phyloP scores from a whole-genome alignment of 768 basidiomycete species.

The Mrakia gelida region DNA sequence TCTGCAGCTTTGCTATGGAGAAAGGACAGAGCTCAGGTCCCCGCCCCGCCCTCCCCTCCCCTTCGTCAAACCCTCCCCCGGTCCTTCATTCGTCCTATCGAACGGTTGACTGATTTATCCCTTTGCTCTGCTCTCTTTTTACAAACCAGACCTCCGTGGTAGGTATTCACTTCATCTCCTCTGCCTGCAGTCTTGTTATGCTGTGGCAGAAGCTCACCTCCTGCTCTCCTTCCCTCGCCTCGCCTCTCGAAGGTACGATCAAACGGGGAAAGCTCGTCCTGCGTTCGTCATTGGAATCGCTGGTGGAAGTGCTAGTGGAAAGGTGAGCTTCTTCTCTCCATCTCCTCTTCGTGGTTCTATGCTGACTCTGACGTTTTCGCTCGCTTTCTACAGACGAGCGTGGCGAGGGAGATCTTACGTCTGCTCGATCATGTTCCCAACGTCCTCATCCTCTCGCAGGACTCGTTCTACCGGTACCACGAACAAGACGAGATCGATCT shows the following conservation, averaged over 20 bases:
- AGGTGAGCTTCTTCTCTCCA: constrained; percentile 37
- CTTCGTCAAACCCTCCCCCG: background rate
- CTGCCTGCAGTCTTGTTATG: too few relatives aligned
- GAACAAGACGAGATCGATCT: constrained; percentile 69
- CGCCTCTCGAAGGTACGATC: constrained; percentile 39
- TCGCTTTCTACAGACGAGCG: constrained; percentile 38
- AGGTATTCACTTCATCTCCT: too few relatives aligned
- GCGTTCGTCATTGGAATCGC: constrained; percentile 50
- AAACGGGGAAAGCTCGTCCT: constrained; percentile 43
- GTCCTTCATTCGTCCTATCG: background rate
- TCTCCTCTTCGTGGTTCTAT: background rate
- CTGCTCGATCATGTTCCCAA: constrained; percentile 45
- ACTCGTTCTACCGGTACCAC: constrained; percentile 87
- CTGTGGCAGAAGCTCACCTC: background rate
- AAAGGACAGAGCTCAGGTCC: too few relatives aligned
- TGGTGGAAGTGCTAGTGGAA: constrained; percentile 48
- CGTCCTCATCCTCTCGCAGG: constrained; percentile 87
- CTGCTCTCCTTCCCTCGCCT: background rate
- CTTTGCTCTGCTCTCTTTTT: background rate
- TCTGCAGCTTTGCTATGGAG: too few relatives aligned
- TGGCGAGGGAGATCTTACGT: constrained; percentile 45
- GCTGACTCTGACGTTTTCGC: background rate
- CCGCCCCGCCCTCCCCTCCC: background rate
- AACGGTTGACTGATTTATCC: background rate
- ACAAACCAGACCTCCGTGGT: constrained; percentile 2